Percentiles rank a stretch among this genome's conserved stretches.
These are phyloP conservation scores for Thermothielavioides terrestris DNA, from an alignment of 495 filamentous ascomycete species.

Conservation along the genomic window DNA sequence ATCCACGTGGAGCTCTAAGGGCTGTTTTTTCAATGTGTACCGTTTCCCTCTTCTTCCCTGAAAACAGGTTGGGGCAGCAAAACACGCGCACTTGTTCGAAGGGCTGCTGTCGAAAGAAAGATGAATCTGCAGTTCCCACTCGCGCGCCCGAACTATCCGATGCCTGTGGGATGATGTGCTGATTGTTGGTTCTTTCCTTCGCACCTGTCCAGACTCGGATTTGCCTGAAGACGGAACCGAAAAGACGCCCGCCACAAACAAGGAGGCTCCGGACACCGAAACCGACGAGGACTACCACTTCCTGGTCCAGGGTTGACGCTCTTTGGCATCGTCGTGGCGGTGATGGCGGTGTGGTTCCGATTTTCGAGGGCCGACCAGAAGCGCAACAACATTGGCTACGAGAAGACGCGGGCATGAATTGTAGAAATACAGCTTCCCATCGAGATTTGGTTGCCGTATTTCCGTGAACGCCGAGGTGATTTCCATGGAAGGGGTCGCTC, in stretches of 20 bases:
- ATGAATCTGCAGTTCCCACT: not conserved
- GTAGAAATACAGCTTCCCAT: not conserved
- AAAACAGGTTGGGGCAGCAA: constrained; percentile 6
- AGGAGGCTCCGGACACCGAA: constrained; percentile 4
- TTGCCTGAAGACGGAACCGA: not conserved
- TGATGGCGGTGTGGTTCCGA: constrained; percentile 29
- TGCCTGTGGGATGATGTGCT: constrained; percentile 8
- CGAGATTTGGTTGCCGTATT: not conserved
- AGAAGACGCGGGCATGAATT: constrained; percentile 5
- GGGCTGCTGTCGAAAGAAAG: not conserved
- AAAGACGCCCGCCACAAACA: not conserved
- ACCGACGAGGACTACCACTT: constrained; percentile 25
- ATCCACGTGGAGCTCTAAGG: constrained; percentile 92
- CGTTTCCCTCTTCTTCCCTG: not conserved
- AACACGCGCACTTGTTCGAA: constrained; percentile 1
- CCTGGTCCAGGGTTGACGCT: constrained; percentile 30
- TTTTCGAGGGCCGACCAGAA: constrained; percentile 6
- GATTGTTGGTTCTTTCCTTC: constrained; percentile 5
- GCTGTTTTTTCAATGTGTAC: constrained; percentile 8
- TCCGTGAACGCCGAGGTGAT: not conserved
- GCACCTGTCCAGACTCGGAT: constrained; percentile 5
- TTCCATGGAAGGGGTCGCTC: not conserved
- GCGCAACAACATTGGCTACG: constrained; percentile 5
- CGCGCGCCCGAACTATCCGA: not conserved
- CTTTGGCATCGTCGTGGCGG: constrained; percentile 31